Percentiles rank a stretch among this genome's conserved stretches.
phyloP scores from a whole-genome alignment of 768 basidiomycete genomes.

The Lentinula aciculospora region DNA sequence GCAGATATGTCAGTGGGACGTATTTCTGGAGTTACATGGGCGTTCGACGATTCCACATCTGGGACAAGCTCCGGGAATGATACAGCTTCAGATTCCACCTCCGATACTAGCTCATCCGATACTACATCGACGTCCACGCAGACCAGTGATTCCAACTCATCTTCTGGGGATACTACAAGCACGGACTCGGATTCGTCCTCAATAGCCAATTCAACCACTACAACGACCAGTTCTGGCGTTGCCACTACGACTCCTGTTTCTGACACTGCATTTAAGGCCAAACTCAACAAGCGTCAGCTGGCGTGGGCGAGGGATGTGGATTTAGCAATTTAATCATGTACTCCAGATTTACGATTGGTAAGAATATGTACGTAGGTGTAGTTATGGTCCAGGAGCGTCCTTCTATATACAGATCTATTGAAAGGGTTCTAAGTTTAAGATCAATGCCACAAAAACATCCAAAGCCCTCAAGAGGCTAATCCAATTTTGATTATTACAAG shows the following conservation, averaged over 20 bases:
- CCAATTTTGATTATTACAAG: not conserved
- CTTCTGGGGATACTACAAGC: not conserved
- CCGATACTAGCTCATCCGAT: not conserved
- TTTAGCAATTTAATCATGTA: not conserved
- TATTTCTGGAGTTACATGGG: slow-evolving; percentile 29
- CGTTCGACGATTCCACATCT: slow-evolving; percentile 6
- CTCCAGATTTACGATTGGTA: too few species aligned
- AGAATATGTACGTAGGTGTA: too few species aligned
- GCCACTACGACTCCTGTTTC: not conserved
- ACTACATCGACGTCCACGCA: not conserved
- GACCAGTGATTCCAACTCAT: not conserved
- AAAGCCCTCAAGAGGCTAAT: not conserved
- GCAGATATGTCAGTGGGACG: slow-evolving; percentile 28
- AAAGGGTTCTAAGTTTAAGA: not conserved
- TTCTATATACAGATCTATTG: not conserved
- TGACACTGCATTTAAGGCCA: not conserved
- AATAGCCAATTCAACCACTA: too few species aligned
- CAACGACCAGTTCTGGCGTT: not conserved
- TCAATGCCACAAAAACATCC: not conserved
- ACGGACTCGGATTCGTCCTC: not conserved
- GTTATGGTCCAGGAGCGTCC: not conserved
- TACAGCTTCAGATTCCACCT: not conserved
- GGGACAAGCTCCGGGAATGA: not conserved
- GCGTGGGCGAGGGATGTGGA: not conserved
- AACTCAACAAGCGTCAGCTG: too few species aligned